Conservation (phyloP, 148 eudicot genomes). For the Nepenthes gracilis region DNA sequence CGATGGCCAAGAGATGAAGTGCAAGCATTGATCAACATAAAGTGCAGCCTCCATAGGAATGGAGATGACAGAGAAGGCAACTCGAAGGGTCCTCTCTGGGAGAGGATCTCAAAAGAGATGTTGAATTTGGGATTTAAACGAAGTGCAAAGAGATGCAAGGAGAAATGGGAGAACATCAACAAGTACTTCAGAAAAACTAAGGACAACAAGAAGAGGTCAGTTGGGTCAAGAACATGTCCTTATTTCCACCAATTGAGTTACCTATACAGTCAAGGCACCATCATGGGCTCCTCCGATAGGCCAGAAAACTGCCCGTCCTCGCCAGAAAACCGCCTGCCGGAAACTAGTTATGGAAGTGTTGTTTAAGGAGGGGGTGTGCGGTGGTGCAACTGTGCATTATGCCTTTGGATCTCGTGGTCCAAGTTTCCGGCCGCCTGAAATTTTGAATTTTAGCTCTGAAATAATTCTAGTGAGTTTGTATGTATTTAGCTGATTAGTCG, state of each 20-base stretch:
- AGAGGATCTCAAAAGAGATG: conserved; percentile 77
- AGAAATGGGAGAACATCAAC: conserved; percentile 97
- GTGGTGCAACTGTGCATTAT: neutral
- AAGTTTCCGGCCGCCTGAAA: neutral
- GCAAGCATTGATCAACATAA: conserved; percentile 64
- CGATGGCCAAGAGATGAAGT: conserved; percentile 96
- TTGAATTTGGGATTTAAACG: conserved; percentile 61
- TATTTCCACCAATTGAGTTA: conserved; percentile 68
- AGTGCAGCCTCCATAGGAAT: conserved; percentile 34
- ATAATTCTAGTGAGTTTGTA: conserved; percentile 1
- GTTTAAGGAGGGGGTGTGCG: neutral
- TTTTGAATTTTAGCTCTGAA: no score
- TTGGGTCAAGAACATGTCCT: conserved; percentile 85
- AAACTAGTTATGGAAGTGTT: no score
- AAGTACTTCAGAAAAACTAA: conserved; percentile 88
- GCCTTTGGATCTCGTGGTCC: neutral
- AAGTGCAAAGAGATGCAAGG: conserved; percentile 88
- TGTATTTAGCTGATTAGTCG: neutral
- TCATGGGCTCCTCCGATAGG: conserved; percentile 15
- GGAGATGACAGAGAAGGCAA: conserved; percentile 10
- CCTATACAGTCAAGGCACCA: conserved; percentile 46
- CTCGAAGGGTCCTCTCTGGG: conserved; percentile 73
- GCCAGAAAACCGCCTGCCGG: no score
- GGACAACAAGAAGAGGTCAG: conserved; percentile 75
- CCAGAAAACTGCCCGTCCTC: neutral